Conservation (phyloP, 23 red algal genomes). For the Cyanidiococcus yangmingshanensis region DNA sequence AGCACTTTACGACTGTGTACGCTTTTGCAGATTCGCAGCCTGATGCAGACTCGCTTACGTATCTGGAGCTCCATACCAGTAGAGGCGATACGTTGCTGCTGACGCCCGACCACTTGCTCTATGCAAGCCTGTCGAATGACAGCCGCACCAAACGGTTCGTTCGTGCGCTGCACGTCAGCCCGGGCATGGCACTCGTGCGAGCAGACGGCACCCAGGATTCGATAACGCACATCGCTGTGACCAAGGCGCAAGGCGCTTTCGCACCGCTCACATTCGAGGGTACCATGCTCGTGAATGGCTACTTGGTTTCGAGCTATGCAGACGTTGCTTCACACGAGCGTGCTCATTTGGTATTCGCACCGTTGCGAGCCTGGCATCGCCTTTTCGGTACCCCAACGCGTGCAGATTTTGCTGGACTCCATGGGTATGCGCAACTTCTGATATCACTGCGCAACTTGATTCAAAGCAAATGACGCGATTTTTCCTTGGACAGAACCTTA, state of each 20-base stretch:
- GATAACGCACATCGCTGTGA: not conserved
- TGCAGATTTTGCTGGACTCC: not conserved
- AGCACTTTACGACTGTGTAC: not conserved
- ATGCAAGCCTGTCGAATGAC: not conserved
- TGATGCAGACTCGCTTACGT: not conserved
- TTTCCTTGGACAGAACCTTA: not conserved
- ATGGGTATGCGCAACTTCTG: not conserved
- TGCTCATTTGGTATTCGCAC: conserved; percentile 14
- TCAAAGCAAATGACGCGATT: not conserved
- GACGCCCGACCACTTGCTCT: not conserved
- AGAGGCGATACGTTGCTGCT: not conserved
- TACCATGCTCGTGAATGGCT: conserved; percentile 25
- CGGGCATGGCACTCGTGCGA: not conserved
- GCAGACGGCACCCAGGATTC: not conserved
- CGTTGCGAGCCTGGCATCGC: conserved; percentile 7
- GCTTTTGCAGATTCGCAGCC: not conserved
- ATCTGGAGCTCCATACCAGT: not conserved
- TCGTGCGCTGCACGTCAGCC: not conserved
- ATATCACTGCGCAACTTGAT: not conserved
- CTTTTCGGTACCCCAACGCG: not conserved
- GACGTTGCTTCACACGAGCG: conserved; percentile 7
- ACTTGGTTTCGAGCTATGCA: conserved; percentile 25
- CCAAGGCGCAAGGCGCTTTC: not conserved
- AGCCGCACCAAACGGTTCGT: not conserved
- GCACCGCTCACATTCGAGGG: conserved; percentile 23